phyloP scores from a whole-genome alignment of 805 yeast species.

The Aciculoconidium aculeatum region DNA sequence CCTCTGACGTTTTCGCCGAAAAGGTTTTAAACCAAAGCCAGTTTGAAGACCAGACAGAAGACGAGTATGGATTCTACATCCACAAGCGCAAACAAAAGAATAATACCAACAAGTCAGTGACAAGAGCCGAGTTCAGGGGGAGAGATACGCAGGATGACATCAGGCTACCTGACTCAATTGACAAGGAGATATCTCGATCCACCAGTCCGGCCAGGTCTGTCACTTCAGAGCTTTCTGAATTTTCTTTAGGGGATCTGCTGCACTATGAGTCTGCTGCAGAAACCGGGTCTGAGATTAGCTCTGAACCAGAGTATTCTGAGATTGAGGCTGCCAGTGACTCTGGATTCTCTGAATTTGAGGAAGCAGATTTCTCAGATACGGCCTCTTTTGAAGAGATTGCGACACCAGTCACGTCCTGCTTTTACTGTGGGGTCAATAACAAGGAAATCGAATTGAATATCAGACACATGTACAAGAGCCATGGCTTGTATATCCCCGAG shows the following conservation, averaged over 20 bases:
- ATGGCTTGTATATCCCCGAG: conserved; percentile 43
- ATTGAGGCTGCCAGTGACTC: conserved; percentile 9
- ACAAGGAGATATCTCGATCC: conserved; percentile 22
- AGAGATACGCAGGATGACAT: conserved; percentile 30
- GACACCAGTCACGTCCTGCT: conserved; percentile 47
- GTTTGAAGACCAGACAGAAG: conserved; percentile 30
- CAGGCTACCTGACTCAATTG: conserved; percentile 17
- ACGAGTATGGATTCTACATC: conserved; percentile 50
- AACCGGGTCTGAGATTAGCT: conserved; percentile 47
- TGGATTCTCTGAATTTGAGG: conserved; percentile 8
- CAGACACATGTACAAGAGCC: conserved; percentile 39
- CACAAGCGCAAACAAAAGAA: conserved; percentile 18
- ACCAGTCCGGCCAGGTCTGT: conserved; percentile 52
- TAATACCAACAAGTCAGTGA: conserved; percentile 23
- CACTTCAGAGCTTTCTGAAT: conserved; percentile 47
- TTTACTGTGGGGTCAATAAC: conserved; percentile 52
- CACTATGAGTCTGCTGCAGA: conserved; percentile 31
- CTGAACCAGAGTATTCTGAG: conserved; percentile 17
- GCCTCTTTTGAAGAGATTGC: conserved; percentile 24
- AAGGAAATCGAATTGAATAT: conserved; percentile 49
- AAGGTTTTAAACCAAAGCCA: conserved; percentile 40
- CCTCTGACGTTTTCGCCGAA: conserved; percentile 51
- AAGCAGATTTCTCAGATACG: conserved; percentile 17
- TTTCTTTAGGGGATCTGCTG: conserved; percentile 45
- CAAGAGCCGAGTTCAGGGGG: conserved; percentile 34